phyloP scores from a whole-genome alignment of 345 rosid species.

The Cardamine chenopodiifolia region DNA sequence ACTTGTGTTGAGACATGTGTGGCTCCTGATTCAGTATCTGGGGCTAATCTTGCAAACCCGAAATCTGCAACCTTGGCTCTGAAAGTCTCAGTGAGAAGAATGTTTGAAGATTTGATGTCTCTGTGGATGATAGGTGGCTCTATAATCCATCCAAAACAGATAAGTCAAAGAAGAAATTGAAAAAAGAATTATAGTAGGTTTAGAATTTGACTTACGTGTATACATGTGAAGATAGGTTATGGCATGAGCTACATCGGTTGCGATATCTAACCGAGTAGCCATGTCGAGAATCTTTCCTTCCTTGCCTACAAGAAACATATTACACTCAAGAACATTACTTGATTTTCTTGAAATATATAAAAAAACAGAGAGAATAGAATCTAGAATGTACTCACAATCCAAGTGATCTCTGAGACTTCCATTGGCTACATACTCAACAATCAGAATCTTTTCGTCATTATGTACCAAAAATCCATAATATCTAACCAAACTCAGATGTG shows the following conservation, averaged over 20 bases:
- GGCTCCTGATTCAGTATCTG: conserved; percentile 75
- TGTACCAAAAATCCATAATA: conserved; percentile 72
- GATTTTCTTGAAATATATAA: background rate
- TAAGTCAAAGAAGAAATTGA: background rate
- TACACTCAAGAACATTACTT: conserved; percentile 7
- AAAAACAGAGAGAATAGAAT: background rate
- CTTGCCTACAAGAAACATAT: conserved; percentile 51
- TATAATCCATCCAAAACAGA: conserved; percentile 23
- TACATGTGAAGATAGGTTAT: conserved; percentile 96
- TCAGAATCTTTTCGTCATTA: conserved; percentile 69
- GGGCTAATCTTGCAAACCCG: conserved; percentile 87
- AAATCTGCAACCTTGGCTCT: conserved; percentile 94
- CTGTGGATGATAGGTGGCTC: conserved; percentile 97
- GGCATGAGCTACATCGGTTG: conserved; percentile 89
- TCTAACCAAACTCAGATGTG: conserved; percentile 81
- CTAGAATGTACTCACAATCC: conserved; percentile 64
- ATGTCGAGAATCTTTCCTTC: conserved; percentile 64
- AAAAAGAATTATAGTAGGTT: background rate
- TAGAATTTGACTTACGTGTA: conserved; percentile 55
- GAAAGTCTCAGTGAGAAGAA: conserved; percentile 79
- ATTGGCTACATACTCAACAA: conserved; percentile 82
- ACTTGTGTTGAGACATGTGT: conserved; percentile 97
- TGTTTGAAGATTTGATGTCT: conserved; percentile 94
- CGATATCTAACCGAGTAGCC: conserved; percentile 72
- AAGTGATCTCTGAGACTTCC: conserved; percentile 93